Evolutionary conservation across 139 green algal genomes (phyloP).

Genomic region (Pleodorina starrii): DNA sequence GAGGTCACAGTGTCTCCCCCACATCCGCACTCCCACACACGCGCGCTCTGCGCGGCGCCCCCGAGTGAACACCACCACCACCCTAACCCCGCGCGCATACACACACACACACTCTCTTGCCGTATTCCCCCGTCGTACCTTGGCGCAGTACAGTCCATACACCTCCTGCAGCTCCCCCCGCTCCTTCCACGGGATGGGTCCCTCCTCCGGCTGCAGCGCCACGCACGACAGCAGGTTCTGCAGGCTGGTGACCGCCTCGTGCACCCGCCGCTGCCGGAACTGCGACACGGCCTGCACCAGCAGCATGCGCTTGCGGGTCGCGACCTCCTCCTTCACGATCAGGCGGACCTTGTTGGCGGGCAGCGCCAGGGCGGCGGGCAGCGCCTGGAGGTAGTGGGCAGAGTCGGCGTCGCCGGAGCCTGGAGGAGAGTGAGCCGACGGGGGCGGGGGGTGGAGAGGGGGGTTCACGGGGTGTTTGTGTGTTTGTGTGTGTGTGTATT

Average conservation of each 20-base stretch:
- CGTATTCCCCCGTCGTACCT: slow-evolving; percentile 45
- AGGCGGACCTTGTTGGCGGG: slow-evolving; percentile 60
- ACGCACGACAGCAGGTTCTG: slow-evolving; percentile 65
- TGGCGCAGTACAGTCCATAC: slow-evolving; percentile 76
- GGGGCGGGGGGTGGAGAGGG: neutral
- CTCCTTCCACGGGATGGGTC: slow-evolving; percentile 76
- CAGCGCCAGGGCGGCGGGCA: slow-evolving; percentile 82
- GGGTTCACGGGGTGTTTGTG: neutral
- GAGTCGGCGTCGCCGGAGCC: slow-evolving; percentile 79
- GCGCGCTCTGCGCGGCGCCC: too few species aligned
- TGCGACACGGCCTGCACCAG: slow-evolving; percentile 83
- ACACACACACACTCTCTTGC: too few species aligned
- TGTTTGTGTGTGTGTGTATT: too few species aligned
- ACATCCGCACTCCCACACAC: too few species aligned
- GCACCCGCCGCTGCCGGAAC: slow-evolving; percentile 51
- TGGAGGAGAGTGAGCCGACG: neutral
- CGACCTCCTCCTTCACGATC: slow-evolving; percentile 76
- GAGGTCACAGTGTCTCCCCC: too few species aligned
- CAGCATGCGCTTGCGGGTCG: slow-evolving; percentile 77
- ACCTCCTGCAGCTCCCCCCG: slow-evolving; percentile 88
- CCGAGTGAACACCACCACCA: too few species aligned
- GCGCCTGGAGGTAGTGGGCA: slow-evolving; percentile 77
- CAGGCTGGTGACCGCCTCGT: slow-evolving; percentile 46
- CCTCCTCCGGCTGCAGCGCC: slow-evolving; percentile 71
- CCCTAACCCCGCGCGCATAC: too few species aligned